Conservation (phyloP, 306 rosid genomes). For the Prosopis cineraria region DNA sequence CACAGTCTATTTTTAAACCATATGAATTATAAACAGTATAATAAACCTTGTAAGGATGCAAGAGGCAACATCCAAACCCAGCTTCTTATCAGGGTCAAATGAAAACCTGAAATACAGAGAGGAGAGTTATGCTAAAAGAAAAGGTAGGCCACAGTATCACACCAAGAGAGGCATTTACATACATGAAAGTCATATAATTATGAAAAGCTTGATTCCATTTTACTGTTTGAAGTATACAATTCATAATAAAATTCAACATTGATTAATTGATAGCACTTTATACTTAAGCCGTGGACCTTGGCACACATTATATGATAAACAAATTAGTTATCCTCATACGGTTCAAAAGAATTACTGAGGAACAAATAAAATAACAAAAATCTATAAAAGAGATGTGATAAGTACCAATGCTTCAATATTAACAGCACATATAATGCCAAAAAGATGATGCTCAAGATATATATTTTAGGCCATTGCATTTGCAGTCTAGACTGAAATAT, state of each 20-base stretch:
- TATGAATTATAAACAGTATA: background rate
- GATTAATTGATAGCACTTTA: background rate
- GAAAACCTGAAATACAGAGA: conserved; percentile 56
- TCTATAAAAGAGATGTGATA: background rate
- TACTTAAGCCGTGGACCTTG: background rate
- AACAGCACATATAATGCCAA: background rate
- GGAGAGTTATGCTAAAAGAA: conserved; percentile 6
- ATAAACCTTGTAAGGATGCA: conserved; percentile 64
- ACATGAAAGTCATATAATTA: too few species aligned
- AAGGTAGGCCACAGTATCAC: too few species aligned
- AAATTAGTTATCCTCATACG: background rate
- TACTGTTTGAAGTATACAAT: background rate
- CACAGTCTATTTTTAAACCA: background rate
- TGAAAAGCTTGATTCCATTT: too few species aligned
- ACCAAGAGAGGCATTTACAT: too few species aligned
- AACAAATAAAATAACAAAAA: background rate
- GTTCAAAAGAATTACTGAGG: background rate
- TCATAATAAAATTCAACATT: background rate
- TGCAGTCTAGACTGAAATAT: background rate
- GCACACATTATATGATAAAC: background rate
- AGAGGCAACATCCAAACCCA: conserved; percentile 69
- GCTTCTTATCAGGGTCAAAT: conserved; percentile 58
- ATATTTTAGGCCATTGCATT: background rate
- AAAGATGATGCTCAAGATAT: background rate
- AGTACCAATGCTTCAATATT: conserved; percentile 4